phyloP scores from a whole-genome alignment of 345 rosid genomes.

The Excoecaria cochinchinensis region DNA sequence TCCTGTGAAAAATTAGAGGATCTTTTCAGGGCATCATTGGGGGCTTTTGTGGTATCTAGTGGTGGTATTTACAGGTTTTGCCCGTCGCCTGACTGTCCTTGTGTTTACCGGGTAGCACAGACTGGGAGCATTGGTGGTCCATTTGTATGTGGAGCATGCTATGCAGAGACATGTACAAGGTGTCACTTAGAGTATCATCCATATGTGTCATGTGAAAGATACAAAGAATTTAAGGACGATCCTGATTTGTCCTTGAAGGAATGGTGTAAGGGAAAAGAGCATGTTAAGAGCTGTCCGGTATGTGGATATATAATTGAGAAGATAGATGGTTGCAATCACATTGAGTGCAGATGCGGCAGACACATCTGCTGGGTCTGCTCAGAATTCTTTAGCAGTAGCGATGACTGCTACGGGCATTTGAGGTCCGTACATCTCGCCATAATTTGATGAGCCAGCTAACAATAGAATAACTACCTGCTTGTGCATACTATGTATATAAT shows the following conservation, averaged over 20 bases:
- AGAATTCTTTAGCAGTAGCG: constrained; percentile 40
- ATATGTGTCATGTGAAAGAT: constrained; percentile 62
- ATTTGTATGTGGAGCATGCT: constrained; percentile 78
- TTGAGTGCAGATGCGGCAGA: constrained; percentile 72
- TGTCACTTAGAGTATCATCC: constrained; percentile 86
- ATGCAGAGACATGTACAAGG: constrained; percentile 59
- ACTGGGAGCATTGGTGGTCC: constrained; percentile 37
- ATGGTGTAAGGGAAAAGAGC: constrained; percentile 69
- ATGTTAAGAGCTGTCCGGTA: constrained; percentile 67
- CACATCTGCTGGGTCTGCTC: constrained; percentile 90
- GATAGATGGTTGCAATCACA: constrained; percentile 79
- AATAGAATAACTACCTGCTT: neutral
- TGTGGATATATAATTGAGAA: constrained; percentile 78
- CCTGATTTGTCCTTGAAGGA: constrained; percentile 76
- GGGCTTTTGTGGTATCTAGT: constrained; percentile 62
- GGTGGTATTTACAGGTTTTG: constrained; percentile 66
- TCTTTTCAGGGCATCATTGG: constrained; percentile 72
- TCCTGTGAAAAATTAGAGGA: constrained; percentile 69
- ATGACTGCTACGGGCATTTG: constrained; percentile 64
- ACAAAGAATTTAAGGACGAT: constrained; percentile 65
- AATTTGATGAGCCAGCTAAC: constrained; percentile 14
- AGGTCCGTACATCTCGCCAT: constrained; percentile 43
- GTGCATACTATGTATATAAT: neutral
- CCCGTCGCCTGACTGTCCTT: constrained; percentile 87
- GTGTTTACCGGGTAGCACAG: constrained; percentile 59